Base-by-base conservation (phyloP, 140 eudicot species). In the Cichorium intybus region DNA sequence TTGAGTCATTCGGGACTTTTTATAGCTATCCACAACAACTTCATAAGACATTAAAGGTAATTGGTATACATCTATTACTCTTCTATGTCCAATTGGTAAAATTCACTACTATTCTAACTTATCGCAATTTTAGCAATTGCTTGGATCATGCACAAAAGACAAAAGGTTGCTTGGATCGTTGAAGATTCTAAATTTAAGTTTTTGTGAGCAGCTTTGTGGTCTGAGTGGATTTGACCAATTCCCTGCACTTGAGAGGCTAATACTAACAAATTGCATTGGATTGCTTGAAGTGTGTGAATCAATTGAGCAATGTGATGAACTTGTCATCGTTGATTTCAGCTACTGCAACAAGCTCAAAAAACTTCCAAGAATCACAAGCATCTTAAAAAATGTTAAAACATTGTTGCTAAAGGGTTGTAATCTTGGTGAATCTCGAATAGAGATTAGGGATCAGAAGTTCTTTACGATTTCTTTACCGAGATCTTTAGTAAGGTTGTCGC, bases 171-270 rank as follows among this genome's bases (percentile, higher is more conserved):
- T 35, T 10, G 43, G 43, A 35, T 8, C 14, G 10, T 2, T 35
- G 4, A 35, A 10, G 43, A 49, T 49, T 24, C 67, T 69, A 28
- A 45, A 69, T 27, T 58, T 69, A 27, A 69, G 75, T 15, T 31
- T 56, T n/a, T 69, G 67, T 43, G 17, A 46, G 10, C 17, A 45
- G 1, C 75, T 69, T 10, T 6, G 23, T 15, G 12, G 49, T n/a
- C 49, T 65, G 1, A 17, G 34, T 41, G 48, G 61, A 31, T 69
- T 69, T 51, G 59, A 21, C 1, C 24, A 21, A 18, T 23, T 58
- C n/a, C 75, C 75, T 1, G 50, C 60, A 28, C 68, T 69, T 58
- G 75, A 69, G 56, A 56, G 18, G 24, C 11, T 69, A 51, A 69
- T 56, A 8, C 35, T 57, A 2, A 56, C 34, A 22, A 50, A 51